Percentiles rank a stretch among this genome's conserved stretches.
These are phyloP conservation scores for Candida ulmi DNA, from an alignment of 805 yeast species.

Conservation along the genomic window DNA sequence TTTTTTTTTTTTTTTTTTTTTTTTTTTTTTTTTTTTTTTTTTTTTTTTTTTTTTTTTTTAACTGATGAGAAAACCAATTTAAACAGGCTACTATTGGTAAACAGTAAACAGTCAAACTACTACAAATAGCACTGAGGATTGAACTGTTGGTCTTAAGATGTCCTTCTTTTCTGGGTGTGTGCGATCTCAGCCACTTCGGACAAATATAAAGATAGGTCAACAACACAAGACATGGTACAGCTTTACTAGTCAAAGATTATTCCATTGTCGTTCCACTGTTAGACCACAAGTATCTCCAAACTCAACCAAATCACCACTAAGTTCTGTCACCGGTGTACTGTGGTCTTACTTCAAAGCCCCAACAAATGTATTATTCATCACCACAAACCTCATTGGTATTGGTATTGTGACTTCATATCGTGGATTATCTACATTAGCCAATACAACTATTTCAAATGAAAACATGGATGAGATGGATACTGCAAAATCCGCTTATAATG, in stretches of 20 bases:
- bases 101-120: no score
- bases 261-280: not conserved
- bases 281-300: not conserved
- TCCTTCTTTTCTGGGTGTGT: no score
- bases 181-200: no score
- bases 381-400: slow-evolving; percentile 30
- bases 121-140: no score
- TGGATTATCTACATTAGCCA: slow-evolving; percentile 20
- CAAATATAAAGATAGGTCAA: no score
- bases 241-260: not conserved
- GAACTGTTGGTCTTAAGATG: no score
- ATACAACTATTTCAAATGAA: not conserved
- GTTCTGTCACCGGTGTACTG: slow-evolving; percentile 12
- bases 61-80: no score
- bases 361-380: slow-evolving; percentile 30
- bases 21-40: no score
- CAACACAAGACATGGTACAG: not conserved
- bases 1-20: no score
- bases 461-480: not conserved
- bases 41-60: no score
- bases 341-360: slow-evolving; percentile 37
- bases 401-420: slow-evolving; percentile 29
- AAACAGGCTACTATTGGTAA: no score
- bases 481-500: not conserved
- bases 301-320: not conserved